Evolutionary conservation across 139 green algal genomes (phyloP).

Genomic region (Chlamydomonas applanata): DNA sequence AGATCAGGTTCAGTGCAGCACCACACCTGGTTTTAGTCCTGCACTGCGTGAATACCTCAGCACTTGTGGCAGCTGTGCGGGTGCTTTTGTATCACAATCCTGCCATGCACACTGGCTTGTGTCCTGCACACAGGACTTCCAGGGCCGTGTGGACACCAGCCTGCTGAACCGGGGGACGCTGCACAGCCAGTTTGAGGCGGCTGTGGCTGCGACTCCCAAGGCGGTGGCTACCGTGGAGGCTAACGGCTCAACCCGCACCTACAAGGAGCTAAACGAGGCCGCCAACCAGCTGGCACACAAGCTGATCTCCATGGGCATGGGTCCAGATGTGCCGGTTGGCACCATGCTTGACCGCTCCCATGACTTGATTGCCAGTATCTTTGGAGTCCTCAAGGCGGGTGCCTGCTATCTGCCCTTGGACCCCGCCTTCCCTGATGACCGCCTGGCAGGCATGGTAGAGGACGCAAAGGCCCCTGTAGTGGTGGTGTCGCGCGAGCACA

Average conservation of each 20-base stretch:
- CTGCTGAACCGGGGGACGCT: background rate
- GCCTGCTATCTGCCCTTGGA: background rate
- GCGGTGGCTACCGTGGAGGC: background rate
- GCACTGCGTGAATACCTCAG: too few species aligned
- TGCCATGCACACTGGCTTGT: too few species aligned
- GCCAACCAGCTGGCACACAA: constrained; percentile 11
- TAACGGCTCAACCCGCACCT: background rate
- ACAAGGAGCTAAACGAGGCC: background rate
- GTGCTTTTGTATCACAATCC: too few species aligned
- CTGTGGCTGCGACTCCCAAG: background rate
- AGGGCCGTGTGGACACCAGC: background rate
- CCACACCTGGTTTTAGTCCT: too few species aligned
- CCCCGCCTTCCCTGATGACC: background rate
- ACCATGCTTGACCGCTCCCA: background rate
- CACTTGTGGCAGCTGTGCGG: too few species aligned
- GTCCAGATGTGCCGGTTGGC: background rate
- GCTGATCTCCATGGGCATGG: background rate
- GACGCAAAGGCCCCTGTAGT: background rate
- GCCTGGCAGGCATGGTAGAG: background rate
- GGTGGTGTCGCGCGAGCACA: background rate
- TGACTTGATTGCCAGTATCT: background rate
- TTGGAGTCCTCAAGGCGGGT: background rate
- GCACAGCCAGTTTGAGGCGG: background rate
- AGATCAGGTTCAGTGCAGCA: too few species aligned
- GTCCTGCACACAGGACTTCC: background rate